phyloP scores from a whole-genome alignment of 2,329 filamentous ascomycete genomes.

The Pseudogymnoascus sp. region DNA sequence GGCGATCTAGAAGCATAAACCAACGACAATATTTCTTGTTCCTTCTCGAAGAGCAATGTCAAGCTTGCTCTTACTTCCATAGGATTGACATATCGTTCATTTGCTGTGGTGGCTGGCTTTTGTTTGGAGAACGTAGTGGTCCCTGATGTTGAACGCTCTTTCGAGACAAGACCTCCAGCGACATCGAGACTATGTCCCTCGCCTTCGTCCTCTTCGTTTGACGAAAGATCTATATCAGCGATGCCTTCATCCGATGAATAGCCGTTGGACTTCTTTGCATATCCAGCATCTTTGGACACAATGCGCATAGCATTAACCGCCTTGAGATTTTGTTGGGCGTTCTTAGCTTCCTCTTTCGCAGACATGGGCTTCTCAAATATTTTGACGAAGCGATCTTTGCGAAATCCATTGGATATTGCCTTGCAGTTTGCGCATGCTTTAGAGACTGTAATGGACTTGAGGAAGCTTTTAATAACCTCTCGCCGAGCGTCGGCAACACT shows the following conservation, averaged over 20 bases:
- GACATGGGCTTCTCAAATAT: slow-evolving; percentile 80
- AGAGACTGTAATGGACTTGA: slow-evolving; percentile 60
- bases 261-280: slow-evolving; percentile 31
- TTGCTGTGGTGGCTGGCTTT: slow-evolving; percentile 32
- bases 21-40: slow-evolving; percentile 74
- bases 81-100: slow-evolving; percentile 70
- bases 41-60: slow-evolving; percentile 72
- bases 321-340: slow-evolving; percentile 59
- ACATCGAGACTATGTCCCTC: slow-evolving; percentile 42
- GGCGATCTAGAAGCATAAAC: slow-evolving; percentile 65
- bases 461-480: slow-evolving; percentile 70
- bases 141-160: slow-evolving; percentile 25
- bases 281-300: slow-evolving; percentile 32
- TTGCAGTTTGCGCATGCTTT: slow-evolving; percentile 60
- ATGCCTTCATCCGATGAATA: slow-evolving; percentile 58
- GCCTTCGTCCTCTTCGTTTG: slow-evolving; percentile 37
- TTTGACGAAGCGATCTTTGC: slow-evolving; percentile 86
- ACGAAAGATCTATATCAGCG: slow-evolving; percentile 52
- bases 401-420: slow-evolving; percentile 71
- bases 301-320: slow-evolving; percentile 26
- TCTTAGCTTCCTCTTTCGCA: slow-evolving; percentile 66
- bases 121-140: slow-evolving; percentile 27
- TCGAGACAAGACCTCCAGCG: slow-evolving; percentile 47
- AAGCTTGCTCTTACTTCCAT: slow-evolving; percentile 77
- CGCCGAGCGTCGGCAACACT: slow-evolving; percentile 70